Conservation (phyloP, 768 basidiomycete genomes). For the Lactarius deliciosus region DNA sequence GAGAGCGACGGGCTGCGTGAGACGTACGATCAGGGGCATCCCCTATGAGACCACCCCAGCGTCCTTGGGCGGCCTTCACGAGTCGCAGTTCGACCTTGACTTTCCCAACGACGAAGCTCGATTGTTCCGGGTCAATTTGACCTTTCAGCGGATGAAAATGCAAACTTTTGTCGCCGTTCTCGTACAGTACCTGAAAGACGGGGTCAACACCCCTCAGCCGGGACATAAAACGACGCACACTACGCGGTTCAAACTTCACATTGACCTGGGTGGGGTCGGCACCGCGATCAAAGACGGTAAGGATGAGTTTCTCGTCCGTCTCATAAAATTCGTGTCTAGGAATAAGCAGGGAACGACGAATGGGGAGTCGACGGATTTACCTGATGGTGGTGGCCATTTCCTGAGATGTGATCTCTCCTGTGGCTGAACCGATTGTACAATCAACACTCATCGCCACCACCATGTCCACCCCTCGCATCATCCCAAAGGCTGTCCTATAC, state of each 20-base stretch:
- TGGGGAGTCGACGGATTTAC: constrained; percentile 8
- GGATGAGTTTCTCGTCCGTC: constrained; percentile 68
- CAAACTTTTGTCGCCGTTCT: constrained; percentile 68
- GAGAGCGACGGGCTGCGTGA: constrained; percentile 4
- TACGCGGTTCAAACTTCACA: constrained; percentile 62
- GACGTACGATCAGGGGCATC: constrained; percentile 73
- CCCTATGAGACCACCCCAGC: constrained; percentile 77
- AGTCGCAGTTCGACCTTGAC: constrained; percentile 89
- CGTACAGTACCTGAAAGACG: constrained; percentile 52
- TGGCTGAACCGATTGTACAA: background rate
- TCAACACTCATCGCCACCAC: background rate
- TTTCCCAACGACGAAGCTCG: constrained; percentile 69
- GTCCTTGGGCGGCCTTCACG: constrained; percentile 58
- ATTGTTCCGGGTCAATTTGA: constrained; percentile 65
- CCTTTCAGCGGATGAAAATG: constrained; percentile 79
- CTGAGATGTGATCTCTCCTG: background rate
- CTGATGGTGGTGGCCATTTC: constrained; percentile 22
- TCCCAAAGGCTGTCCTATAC: constrained; percentile 83
- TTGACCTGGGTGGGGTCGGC: constrained; percentile 64
- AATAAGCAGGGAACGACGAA: background rate
- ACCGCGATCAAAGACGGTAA: constrained; percentile 78
- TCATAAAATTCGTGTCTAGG: constrained; percentile 78
- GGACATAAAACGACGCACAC: constrained; percentile 41
- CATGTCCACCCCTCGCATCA: constrained; percentile 27
- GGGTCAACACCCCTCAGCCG: background rate